phyloP scores from a whole-genome alignment of 352 stramenopile species.

The Phytopythium aichiense region DNA sequence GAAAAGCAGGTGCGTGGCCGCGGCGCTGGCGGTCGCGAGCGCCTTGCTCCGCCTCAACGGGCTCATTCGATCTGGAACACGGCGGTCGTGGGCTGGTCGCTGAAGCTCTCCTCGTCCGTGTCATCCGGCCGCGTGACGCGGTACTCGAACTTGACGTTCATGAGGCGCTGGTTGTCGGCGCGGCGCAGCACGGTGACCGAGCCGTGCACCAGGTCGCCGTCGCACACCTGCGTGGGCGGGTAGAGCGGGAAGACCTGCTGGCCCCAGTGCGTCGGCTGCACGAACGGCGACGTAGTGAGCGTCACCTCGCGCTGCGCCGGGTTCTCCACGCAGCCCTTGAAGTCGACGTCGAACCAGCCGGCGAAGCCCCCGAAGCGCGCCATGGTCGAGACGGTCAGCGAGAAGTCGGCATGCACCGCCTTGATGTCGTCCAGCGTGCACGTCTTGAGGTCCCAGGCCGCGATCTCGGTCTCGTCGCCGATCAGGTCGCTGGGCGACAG shows the following conservation, averaged over 20 bases:
- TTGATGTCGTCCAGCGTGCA: constrained; percentile 85
- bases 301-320: constrained; percentile 75
- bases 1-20: neutral
- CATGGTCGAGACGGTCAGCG: constrained; percentile 85
- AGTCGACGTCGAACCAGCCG: constrained; percentile 99
- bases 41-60: neutral
- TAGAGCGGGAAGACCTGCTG: constrained; percentile 86
- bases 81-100: constrained; percentile 39
- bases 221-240: constrained; percentile 78
- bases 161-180: constrained; percentile 83
- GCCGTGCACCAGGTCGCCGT: constrained; percentile 69
- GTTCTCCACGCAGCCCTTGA: constrained; percentile 87
- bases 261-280: constrained; percentile 87
- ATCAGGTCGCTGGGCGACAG: constrained; percentile 74
- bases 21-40: too few relatives aligned
- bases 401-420: constrained; percentile 60
- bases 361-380: constrained; percentile 92
- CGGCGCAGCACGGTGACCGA: constrained; percentile 72
- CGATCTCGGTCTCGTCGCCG: constrained; percentile 80
- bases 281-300: constrained; percentile 89
- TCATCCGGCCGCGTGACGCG: constrained; percentile 65
- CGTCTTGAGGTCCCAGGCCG: constrained; percentile 76
- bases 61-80: constrained; percentile 87
- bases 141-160: constrained; percentile 88
- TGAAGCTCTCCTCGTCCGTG: constrained; percentile 30